phyloP scores from a whole-genome alignment of 2,329 filamentous ascomycete species.

The Talaromyces sp. region DNA sequence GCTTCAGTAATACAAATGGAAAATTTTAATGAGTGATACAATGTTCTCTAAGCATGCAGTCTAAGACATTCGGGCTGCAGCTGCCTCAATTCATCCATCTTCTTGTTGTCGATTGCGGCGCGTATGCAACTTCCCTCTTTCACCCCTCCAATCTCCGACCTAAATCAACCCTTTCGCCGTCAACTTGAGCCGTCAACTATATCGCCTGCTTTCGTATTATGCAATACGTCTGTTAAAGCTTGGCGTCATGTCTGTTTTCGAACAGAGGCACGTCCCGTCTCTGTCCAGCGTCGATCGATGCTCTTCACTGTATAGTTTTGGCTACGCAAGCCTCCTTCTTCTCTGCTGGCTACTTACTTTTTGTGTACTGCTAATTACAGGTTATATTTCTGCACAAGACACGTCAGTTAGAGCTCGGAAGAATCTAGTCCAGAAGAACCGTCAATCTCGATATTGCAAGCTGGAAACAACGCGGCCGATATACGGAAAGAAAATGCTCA shows the following conservation, averaged over 20 bases:
- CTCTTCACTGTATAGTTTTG: background rate
- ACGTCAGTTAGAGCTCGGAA: background rate
- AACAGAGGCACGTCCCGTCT: background rate
- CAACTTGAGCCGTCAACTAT: background rate
- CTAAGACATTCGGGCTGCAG: background rate
- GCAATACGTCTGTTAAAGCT: background rate
- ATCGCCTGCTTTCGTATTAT: background rate
- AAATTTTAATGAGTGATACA: background rate
- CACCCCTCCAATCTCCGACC: background rate
- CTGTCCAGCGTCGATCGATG: background rate
- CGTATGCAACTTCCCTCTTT: background rate
- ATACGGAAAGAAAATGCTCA: background rate
- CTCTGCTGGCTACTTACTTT: background rate
- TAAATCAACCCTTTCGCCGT: background rate
- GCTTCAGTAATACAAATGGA: background rate
- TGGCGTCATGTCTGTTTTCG: background rate
- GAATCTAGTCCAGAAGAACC: background rate
- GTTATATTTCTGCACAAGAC: background rate
- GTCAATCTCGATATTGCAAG: background rate
- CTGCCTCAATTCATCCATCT: background rate
- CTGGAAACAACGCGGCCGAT: background rate
- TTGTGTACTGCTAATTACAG: background rate
- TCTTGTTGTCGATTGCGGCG: background rate
- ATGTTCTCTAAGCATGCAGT: background rate
- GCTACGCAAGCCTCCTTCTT: background rate